Percentiles rank a stretch among this genome's conserved stretches.
phyloP scores from a whole-genome alignment of 2,329 filamentous ascomycete genomes.

The Fusarium sororula region DNA sequence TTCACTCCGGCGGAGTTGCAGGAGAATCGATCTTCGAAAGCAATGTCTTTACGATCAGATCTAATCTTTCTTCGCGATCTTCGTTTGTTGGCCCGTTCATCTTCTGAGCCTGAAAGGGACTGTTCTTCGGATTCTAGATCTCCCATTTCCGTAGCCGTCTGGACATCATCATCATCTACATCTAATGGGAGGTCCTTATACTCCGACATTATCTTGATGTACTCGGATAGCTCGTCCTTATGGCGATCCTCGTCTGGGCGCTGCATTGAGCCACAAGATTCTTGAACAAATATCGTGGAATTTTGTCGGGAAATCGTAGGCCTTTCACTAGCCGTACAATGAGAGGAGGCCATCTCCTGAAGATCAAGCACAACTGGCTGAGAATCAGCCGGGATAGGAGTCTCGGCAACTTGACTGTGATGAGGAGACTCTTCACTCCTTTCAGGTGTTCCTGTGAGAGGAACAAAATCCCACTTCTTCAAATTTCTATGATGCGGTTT shows the following conservation, averaged over 20 bases:
- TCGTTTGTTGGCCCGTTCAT: constrained; percentile 24
- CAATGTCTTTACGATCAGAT: constrained; percentile 41
- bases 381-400: constrained; percentile 34
- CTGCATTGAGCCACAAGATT: background rate
- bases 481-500: constrained; percentile 56
- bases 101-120: constrained; percentile 35
- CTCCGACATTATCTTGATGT: constrained; percentile 70
- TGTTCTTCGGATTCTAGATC: constrained; percentile 24
- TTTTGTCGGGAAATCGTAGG: background rate
- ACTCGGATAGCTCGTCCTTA: constrained; percentile 68
- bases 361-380: constrained; percentile 42
- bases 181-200: constrained; percentile 68
- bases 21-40: constrained; percentile 60
- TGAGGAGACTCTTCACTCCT: constrained; percentile 47
- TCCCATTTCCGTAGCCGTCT: constrained; percentile 19
- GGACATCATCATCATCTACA: constrained; percentile 57
- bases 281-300: background rate
- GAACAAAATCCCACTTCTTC: constrained; percentile 51
- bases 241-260: background rate
- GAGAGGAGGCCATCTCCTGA: constrained; percentile 6
- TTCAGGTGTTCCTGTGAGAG: constrained; percentile 50
- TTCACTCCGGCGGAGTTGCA: constrained; percentile 64
- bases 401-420: constrained; percentile 27
- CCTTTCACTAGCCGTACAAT: background rate
- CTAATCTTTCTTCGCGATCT: constrained; percentile 34